Base-by-base conservation (phyloP, 2,329 filamentous ascomycete species). In the Fusarium duplospermum region DNA sequence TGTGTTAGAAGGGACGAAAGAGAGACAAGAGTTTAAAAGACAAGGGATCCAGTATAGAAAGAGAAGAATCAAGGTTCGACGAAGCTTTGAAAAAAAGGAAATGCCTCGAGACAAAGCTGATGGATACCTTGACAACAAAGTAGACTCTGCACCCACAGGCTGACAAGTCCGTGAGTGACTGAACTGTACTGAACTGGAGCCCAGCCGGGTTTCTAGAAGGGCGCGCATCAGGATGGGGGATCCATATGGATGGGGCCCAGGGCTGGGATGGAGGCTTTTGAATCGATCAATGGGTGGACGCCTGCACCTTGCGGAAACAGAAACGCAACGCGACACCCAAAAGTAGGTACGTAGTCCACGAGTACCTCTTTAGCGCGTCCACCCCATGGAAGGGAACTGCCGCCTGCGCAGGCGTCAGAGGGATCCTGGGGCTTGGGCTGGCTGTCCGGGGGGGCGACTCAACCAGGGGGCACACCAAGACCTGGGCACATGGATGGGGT, bases 201-300 rank as follows among this genome's bases (percentile, higher is more conserved):
- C 29, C 29, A 71, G 31, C 36, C 40, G 47, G 68, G 45, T 72
- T 75, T 74, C 72, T 74, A 74, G 72, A 74, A 75, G 65, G 60
- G 62, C 33, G 52, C 33, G 50, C 31, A 40, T 40, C n/a, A 40
- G 59, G 58, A 65, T 62, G 62, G 61, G 54, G 57, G 40, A 45
- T 45, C 40, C 40, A 45, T 45, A 45, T 24, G 24, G 24, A 69
- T 47, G 45, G 45, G 22, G 14, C 45, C 45, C 45, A 47, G 45
- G 45, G 40, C 40, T 42, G 40, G 40, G 40, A 22, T 73, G 40
- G 63, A 47, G 59, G 60, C 67, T 62, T 16, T 66, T 60, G 64
- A 63, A 62, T 74, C 58, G 20, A 45, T 47, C 14, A 24, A 50
- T 27, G 38, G 42, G 22, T 50, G 24, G 58, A 67, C 36, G 64